Percentiles rank a stretch among this genome's conserved stretches.
phyloP scores from a whole-genome alignment of 2,329 filamentous ascomycete genomes.

The Leptographium lundbergii region DNA sequence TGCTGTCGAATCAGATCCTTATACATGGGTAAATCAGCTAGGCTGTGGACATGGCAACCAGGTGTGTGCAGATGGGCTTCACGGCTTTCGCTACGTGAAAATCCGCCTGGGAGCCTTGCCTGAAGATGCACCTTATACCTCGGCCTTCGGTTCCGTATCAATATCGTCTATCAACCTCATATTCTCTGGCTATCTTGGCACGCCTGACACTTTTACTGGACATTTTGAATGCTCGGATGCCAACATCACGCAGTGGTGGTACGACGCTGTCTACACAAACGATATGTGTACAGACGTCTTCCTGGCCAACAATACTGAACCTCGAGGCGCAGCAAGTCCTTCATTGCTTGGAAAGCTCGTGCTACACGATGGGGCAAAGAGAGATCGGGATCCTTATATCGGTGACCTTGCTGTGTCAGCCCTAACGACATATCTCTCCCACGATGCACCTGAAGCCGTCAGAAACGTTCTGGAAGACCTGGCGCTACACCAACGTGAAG shows the following conservation, averaged over 20 bases:
- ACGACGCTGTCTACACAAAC: constrained; percentile 38
- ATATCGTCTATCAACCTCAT: constrained; percentile 30
- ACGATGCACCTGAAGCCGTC: constrained; percentile 26
- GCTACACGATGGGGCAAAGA: constrained; percentile 36
- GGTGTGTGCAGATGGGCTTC: constrained; percentile 38
- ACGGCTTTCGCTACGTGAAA: constrained; percentile 39
- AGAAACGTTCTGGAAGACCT: constrained; percentile 37
- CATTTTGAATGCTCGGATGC: constrained; percentile 40
- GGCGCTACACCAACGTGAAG: constrained; percentile 31
- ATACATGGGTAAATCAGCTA: constrained; percentile 30
- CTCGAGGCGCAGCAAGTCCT: constrained; percentile 28
- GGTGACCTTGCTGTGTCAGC: constrained; percentile 37
- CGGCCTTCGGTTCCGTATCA: constrained; percentile 26
- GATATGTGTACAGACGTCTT: constrained; percentile 35
- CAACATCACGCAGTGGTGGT: constrained; percentile 38
- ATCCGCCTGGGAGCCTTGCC: constrained; percentile 31
- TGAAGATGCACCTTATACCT: constrained; percentile 30
- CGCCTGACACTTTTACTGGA: constrained; percentile 33
- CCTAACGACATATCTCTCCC: constrained; percentile 34
- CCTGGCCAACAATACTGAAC: constrained; percentile 33
- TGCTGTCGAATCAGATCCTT: constrained; percentile 27
- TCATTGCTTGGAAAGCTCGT: constrained; percentile 32
- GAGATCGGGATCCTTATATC: constrained; percentile 40
- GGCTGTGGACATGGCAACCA: constrained; percentile 29
- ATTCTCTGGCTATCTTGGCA: constrained; percentile 33